Conservation (phyloP, 2,329 filamentous ascomycete species). For the Fusarium secorum region DNA sequence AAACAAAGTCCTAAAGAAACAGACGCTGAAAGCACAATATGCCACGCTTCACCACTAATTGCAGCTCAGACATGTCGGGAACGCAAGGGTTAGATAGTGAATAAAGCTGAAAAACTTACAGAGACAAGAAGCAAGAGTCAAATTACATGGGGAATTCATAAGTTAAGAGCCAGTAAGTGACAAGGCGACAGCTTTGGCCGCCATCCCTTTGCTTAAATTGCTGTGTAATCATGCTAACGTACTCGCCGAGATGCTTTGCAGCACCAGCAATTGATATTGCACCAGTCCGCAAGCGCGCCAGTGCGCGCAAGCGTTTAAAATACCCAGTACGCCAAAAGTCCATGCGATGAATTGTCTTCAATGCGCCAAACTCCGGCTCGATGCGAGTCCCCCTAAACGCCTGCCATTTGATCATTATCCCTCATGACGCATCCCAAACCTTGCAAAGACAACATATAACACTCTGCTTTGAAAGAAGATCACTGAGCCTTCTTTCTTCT, state of each 20-base stretch:
- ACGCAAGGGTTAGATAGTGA: background rate
- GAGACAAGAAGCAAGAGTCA: background rate
- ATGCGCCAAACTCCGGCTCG: conserved; percentile 40
- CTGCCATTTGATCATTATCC: conserved; percentile 40
- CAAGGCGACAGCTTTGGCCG: background rate
- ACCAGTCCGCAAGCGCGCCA: background rate
- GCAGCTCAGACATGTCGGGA: background rate
- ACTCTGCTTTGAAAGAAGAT: background rate
- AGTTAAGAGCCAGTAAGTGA: background rate
- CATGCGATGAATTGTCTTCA: conserved; percentile 20
- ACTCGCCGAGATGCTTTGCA: background rate
- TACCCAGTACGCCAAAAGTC: conserved; percentile 23
- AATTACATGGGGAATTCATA: background rate
- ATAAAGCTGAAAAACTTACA: background rate
- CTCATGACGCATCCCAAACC: conserved; percentile 37
- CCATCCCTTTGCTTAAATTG: background rate
- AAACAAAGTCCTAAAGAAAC: background rate
- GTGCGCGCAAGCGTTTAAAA: conserved; percentile 13
- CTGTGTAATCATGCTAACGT: background rate
- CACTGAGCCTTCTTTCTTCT: conserved; percentile 59
- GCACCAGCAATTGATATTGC: conserved; percentile 2
- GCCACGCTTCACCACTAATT: background rate
- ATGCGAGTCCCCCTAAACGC: conserved; percentile 40
- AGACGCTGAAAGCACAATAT: background rate
- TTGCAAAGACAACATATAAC: background rate